Base-by-base conservation (phyloP, 805 yeast genomes). In the Geotrichum ghanense region DNA sequence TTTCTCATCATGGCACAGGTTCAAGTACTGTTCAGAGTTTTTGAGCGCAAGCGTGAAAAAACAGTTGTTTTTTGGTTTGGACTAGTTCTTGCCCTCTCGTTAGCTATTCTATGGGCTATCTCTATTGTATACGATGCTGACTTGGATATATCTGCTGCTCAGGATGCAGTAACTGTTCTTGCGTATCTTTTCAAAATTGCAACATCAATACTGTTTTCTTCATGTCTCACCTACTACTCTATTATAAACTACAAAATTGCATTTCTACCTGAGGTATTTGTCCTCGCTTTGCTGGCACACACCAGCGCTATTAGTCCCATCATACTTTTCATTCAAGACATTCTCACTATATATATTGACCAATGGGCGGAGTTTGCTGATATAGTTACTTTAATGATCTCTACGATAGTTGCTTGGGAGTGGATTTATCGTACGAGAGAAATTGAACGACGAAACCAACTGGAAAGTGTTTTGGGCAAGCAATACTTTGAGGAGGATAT, bases 141-240 rank as follows among this genome's bases (percentile, higher is more conserved):
- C 5, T 46, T 45, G 9, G 46, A 53, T 14, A 23, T 52, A 10
- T 43, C 45, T 23, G 47, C 43, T 22, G 21, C 56, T 2, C 44
- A 39, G 20, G 59, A 56, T 43, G 55, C 55, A 6, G 21, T 51
- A 12, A 45, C 49, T 2, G 58, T 56, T 22, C 46, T 53, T 23
- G 48, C 54, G 4, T 56, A 56, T 49, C 49, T 56, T 20, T 52
- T 56, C 45, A 48, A 50, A 3, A 50, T 56, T n/a, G 57, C 56
- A 3, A 49, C 49, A 2, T 42, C 54, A 7, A 49, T 54, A 16
- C 25, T 56, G 10, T 56, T 48, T 27, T 51, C 51, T 3, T 37
- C 49, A 17, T 52, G 56, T 31, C 46, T 54, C 27, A 22, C 49
- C 3, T 45, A 46, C 39, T 54, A 49, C 43, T 42, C 53, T 4